Evolutionary conservation across 345 rosid genomes (phyloP).

Genomic region (Salix arbutifolia): DNA sequence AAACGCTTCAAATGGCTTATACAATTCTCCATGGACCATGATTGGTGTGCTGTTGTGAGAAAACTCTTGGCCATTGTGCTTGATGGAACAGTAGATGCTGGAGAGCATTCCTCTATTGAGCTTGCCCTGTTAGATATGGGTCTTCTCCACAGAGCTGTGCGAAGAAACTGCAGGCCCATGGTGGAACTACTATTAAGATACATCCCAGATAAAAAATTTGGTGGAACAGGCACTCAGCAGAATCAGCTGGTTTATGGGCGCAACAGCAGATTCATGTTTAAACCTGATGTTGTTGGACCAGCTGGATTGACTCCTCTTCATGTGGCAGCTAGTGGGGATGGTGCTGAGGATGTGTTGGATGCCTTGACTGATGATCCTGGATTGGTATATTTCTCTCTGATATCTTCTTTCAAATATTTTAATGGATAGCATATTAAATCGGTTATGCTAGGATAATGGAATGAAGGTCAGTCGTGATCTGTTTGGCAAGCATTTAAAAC

Average conservation of each 20-base stretch:
- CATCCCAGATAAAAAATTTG: slow-evolving; percentile 30
- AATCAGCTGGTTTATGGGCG: slow-evolving; percentile 15
- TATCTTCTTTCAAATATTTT: neutral
- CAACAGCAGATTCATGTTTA: slow-evolving; percentile 43
- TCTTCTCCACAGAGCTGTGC: slow-evolving; percentile 88
- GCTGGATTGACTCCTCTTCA: slow-evolving; percentile 96
- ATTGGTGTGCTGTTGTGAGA: slow-evolving; percentile 90
- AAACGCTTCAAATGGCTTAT: slow-evolving; percentile 77
- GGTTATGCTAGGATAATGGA: neutral
- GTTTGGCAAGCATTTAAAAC: neutral
- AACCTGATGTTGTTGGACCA: slow-evolving; percentile 78
- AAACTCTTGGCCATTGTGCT: slow-evolving; percentile 68
- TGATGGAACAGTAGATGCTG: slow-evolving; percentile 65
- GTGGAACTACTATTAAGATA: slow-evolving; percentile 76
- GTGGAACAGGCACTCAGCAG: slow-evolving; percentile 17
- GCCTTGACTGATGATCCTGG: slow-evolving; percentile 83
- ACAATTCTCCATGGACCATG: slow-evolving; percentile 87
- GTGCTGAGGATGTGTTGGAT: slow-evolving; percentile 78
- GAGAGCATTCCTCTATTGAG: slow-evolving; percentile 46
- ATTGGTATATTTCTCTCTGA: slow-evolving; percentile 43
- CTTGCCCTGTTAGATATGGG: slow-evolving; percentile 60
- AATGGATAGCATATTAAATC: neutral
- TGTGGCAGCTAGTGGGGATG: slow-evolving; percentile 89
- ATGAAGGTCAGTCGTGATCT: neutral
- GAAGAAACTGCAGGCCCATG: slow-evolving; percentile 71